Evolutionary conservation across 1,139 yeast genomes (phyloP), one percentile per base, ranked within the genome.

Genomic region (Groenewaldozyma auringiensis): DNA sequence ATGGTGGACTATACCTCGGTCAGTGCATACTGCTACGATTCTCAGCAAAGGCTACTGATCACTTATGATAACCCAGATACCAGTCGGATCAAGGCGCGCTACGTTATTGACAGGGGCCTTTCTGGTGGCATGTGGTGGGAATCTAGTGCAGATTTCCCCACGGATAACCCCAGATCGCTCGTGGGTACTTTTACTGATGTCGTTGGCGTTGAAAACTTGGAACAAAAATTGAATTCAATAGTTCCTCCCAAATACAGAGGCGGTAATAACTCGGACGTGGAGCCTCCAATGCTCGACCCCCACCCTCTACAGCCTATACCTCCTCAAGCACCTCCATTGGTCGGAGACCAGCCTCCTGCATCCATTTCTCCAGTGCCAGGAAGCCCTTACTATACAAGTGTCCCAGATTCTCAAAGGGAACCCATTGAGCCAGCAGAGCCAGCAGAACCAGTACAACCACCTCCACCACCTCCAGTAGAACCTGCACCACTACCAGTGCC

Each of bases 51-150:
- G 21, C 65, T 70, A 0, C 68, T 86, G 41, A 71, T 83, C 2
- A 71, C 76, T 1, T 89, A 83, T 62, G 98, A 92, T 60, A 82
- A 77, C 52, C 68, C 67, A 0, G 68, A 70, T 9, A 72, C 83
- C 1, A 76, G 76, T 1, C 58, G 63, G 8, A 58, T 61, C 22
- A 92, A 92, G 60, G 89, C 88, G 0, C 58, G 67, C 27, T 88
- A 77, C 55, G 77, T 81, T 6, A 55, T 53, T 22, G 57, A 64
- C 40, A 66, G 69, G 4, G 57, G 67, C 0, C 67, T 87, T 8
- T 94, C 82, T 0, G 97, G 97, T 1, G 95, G 86, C 0, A 81
- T 92, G 79, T 88, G 87, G 82, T 92, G 97, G 97, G 96, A 88
- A 57, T 82, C 95, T 0, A 72, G 81, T 46, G 95, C 95, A 0